Evolutionary conservation across 2,329 filamentous ascomycete species (phyloP).

Genomic region (Claviceps maximensis): DNA sequence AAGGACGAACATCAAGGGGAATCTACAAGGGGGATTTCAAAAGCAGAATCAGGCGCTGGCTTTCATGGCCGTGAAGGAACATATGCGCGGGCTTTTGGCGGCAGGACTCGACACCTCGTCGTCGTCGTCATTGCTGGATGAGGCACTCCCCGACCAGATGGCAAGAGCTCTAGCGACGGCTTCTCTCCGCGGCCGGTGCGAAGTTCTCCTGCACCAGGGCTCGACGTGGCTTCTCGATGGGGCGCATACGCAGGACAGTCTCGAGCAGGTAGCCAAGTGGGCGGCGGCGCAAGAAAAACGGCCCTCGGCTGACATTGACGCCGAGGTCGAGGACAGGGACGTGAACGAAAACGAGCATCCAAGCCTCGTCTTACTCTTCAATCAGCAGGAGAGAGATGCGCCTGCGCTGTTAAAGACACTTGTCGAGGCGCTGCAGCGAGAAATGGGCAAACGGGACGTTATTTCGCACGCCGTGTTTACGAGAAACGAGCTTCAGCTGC

Average conservation of each 20-base stretch:
- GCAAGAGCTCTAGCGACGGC: constrained; percentile 52
- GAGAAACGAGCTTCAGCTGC: constrained; percentile 46
- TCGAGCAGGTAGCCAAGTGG: constrained; percentile 65
- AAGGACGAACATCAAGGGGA: constrained; percentile 14
- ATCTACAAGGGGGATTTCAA: constrained; percentile 38
- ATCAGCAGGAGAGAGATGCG: constrained; percentile 79
- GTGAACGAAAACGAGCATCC: constrained; percentile 15
- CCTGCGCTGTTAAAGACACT: constrained; percentile 49
- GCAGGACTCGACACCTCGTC: constrained; percentile 5
- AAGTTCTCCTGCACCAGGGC: constrained; percentile 40
- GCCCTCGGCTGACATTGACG: neutral
- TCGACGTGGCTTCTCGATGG: constrained; percentile 75
- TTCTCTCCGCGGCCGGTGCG: constrained; percentile 63
- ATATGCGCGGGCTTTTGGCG: constrained; percentile 28
- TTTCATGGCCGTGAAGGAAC: constrained; percentile 40
- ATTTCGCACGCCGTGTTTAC: constrained; percentile 73
- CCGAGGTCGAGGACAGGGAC: too few relatives aligned
- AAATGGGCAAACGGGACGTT: constrained; percentile 21
- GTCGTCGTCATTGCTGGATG: neutral
- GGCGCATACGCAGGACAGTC: constrained; percentile 75
- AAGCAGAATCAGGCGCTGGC: constrained; percentile 47
- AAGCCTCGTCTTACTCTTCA: constrained; percentile 60
- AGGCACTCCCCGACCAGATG: constrained; percentile 30
- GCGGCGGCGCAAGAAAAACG: constrained; percentile 38
- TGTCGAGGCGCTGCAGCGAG: constrained; percentile 37